Conservation (phyloP, 2,329 filamentous ascomycete genomes). For the Periconia digitata region DNA sequence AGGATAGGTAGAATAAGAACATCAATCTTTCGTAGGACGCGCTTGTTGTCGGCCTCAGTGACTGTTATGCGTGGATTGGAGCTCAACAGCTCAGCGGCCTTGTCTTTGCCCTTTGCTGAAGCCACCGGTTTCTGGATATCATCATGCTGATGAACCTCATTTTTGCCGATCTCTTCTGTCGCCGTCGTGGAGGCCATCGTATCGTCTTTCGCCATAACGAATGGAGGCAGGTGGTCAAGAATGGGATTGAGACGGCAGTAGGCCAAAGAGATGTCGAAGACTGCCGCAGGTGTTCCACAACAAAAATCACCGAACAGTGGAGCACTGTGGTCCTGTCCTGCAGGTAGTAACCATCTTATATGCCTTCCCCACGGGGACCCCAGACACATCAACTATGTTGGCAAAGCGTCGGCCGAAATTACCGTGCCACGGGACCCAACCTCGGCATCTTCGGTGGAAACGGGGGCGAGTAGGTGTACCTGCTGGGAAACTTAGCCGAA, state of each 20-base stretch:
- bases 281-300: neutral
- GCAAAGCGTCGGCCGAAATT: slow-evolving; percentile 22
- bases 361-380: slow-evolving; percentile 30
- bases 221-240: neutral
- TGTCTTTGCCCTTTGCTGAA: slow-evolving; percentile 40
- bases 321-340: neutral
- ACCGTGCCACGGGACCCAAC: slow-evolving; percentile 10
- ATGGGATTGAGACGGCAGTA: slow-evolving; percentile 8
- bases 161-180: slow-evolving; percentile 20
- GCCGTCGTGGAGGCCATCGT: neutral
- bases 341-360: slow-evolving; percentile 3
- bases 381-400: slow-evolving; percentile 10
- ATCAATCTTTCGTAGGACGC: slow-evolving; percentile 56
- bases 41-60: slow-evolving; percentile 55
- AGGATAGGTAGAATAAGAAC: slow-evolving; percentile 56
- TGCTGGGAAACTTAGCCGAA: neutral
- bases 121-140: slow-evolving; percentile 25
- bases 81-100: slow-evolving; percentile 54
- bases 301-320: slow-evolving; percentile 10
- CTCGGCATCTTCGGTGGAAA: neutral
- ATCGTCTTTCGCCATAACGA: slow-evolving; percentile 21
- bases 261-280: slow-evolving; percentile 1
- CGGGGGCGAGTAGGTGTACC: neutral
- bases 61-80: slow-evolving; percentile 51
- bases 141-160: slow-evolving; percentile 28